These are phyloP conservation scores for Williopsis jadinii DNA, from an alignment of 1,139 yeast species.

Conservation along the genomic window DNA sequence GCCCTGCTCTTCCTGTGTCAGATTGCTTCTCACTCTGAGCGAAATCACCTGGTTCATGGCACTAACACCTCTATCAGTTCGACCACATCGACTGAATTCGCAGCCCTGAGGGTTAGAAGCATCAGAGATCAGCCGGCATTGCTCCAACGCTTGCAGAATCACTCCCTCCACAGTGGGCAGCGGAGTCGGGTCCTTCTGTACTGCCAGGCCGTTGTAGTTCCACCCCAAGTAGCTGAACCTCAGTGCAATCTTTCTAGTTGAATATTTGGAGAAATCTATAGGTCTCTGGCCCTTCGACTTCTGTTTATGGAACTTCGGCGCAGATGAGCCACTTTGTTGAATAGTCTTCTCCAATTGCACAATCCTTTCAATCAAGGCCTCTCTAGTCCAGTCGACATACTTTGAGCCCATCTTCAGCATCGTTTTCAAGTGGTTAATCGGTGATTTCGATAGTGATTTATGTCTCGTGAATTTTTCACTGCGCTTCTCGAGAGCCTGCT, in stretches of 20 bases:
- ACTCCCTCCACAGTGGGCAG: conserved; percentile 84
- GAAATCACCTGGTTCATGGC: conserved; percentile 95
- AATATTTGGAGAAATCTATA: conserved; percentile 64
- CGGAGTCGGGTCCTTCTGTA: conserved; percentile 68
- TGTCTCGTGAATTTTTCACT: too few relatives aligned
- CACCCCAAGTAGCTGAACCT: conserved; percentile 87
- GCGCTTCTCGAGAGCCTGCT: too few relatives aligned
- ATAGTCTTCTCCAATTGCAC: conserved; percentile 14
- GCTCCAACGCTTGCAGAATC: conserved; percentile 62
- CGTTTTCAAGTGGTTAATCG: background rate
- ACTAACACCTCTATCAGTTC: conserved; percentile 95
- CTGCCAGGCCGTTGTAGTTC: conserved; percentile 88
- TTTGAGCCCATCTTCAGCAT: conserved; percentile 7
- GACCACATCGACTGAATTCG: conserved; percentile 86
- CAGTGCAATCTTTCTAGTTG: conserved; percentile 69
- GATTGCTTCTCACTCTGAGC: conserved; percentile 61
- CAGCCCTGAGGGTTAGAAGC: conserved; percentile 41
- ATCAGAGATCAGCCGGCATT: conserved; percentile 59
- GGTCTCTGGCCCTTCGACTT: conserved; percentile 28
- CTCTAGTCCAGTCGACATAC: conserved; percentile 32
- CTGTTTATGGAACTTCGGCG: conserved; percentile 4
- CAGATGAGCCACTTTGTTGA: background rate
- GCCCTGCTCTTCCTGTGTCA: conserved; percentile 58
- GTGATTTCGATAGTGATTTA: too few relatives aligned
- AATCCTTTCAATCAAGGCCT: conserved; percentile 27